Percentiles rank a stretch among this genome's conserved stretches.
These are phyloP conservation scores for Zygnema cylindricum DNA, from an alignment of 139 green algal genomes.

Conservation along the genomic window DNA sequence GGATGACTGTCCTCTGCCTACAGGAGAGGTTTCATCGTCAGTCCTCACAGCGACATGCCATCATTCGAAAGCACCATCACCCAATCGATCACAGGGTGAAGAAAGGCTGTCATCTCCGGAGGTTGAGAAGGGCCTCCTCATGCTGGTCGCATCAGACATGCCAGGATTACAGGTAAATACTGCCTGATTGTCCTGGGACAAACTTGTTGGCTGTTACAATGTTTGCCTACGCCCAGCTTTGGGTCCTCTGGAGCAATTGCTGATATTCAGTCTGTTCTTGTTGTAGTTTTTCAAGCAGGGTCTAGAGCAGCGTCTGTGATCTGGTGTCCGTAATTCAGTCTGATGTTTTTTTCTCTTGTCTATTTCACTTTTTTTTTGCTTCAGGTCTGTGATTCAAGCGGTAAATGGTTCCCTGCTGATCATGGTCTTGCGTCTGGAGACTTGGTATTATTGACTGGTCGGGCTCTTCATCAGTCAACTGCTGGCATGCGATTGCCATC, in stretches of 20 bases:
- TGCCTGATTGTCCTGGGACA: background rate
- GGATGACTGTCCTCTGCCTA: constrained; percentile 33
- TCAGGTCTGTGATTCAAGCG: constrained; percentile 6
- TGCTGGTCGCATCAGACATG: constrained; percentile 27
- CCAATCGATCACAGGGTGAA: background rate
- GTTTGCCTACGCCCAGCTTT: too few relatives aligned
- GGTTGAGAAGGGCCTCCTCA: constrained; percentile 41
- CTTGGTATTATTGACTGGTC: constrained; percentile 29
- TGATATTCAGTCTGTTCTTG: too few relatives aligned
- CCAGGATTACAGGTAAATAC: constrained; percentile 31
- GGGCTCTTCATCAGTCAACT: constrained; percentile 27
- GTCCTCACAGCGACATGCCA: constrained; percentile 40
- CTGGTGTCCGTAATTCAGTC: too few relatives aligned
- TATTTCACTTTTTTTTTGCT: background rate
- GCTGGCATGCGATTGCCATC: background rate
- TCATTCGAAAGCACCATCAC: background rate
- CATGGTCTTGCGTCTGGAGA: constrained; percentile 21
- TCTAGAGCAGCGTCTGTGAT: too few relatives aligned
- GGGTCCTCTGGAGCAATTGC: too few relatives aligned
- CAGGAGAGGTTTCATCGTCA: constrained; percentile 43
- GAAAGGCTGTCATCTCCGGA: background rate
- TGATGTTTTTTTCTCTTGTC: background rate
- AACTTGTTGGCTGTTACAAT: too few relatives aligned
- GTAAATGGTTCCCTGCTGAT: constrained; percentile 22
- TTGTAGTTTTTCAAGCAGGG: too few relatives aligned